Conservation (phyloP, 306 rosid genomes). For the Rosa rugosa region DNA sequence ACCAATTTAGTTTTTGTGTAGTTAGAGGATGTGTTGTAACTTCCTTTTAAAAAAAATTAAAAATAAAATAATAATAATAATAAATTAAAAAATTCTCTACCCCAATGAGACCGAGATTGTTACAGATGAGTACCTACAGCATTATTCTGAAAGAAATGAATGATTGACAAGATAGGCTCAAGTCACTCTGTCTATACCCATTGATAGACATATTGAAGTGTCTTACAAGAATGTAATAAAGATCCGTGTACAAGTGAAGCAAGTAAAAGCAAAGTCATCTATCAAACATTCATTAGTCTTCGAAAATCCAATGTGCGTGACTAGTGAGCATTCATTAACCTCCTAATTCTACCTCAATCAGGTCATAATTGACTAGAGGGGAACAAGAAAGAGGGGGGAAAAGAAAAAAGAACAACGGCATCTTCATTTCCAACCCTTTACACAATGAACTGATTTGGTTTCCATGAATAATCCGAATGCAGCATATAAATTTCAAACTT, state of each 20-base stretch:
- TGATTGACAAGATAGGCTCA: not conserved
- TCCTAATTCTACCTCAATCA: not conserved
- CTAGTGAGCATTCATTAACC: not conserved
- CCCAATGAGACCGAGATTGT: not conserved
- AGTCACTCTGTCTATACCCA: not conserved
- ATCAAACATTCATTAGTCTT: not conserved
- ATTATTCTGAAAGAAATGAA: not conserved
- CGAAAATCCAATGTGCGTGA: too few species aligned
- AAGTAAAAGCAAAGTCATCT: not conserved
- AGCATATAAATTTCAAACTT: not conserved
- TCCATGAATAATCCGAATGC: not conserved
- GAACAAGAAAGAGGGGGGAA: not conserved
- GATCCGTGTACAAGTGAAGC: not conserved
- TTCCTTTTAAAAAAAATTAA: too few species aligned
- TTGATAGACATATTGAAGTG: not conserved
- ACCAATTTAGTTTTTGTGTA: too few species aligned
- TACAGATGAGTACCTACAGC: not conserved
- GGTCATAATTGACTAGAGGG: not conserved
- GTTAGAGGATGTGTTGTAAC: too few species aligned
- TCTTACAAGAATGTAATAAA: not conserved
- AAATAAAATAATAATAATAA: too few species aligned
- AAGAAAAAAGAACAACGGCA: not conserved
- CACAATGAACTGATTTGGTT: not conserved
- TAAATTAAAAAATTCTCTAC: not conserved
- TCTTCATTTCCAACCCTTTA: not conserved